A percentile compares a stretch with the other conserved stretches of the same genome.
Conservation (phyloP, 345 rosid genomes). For the Xanthoceras sorbifolium region DNA sequence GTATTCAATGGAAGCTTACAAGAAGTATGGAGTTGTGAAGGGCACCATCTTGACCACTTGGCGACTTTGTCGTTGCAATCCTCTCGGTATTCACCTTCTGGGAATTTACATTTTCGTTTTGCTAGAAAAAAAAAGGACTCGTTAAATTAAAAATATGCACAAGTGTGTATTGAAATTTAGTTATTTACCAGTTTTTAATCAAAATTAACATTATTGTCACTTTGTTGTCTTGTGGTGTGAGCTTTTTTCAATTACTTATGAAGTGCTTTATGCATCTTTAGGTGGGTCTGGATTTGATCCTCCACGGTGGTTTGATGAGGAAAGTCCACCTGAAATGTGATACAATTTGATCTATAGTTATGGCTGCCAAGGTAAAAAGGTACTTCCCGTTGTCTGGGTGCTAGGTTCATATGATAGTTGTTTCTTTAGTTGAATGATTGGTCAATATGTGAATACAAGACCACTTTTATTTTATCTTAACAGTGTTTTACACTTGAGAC, state of each 20-base stretch:
- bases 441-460: not conserved
- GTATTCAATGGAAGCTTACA: slow-evolving; percentile 92
- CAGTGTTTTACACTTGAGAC: not conserved
- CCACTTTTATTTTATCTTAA: not conserved
- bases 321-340: slow-evolving; percentile 45
- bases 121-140: not conserved
- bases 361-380: not conserved
- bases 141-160: not conserved
- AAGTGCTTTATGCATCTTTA: slow-evolving; percentile 18
- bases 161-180: not conserved
- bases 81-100: slow-evolving; percentile 53
- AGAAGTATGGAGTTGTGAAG: slow-evolving; percentile 76
- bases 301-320: slow-evolving; percentile 87
- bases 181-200: not conserved
- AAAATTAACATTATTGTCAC: not conserved
- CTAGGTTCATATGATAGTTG: not conserved
- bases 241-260: not conserved
- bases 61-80: slow-evolving; percentile 95
- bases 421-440: not conserved
- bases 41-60: slow-evolving; percentile 74
- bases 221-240: not conserved
- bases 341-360: not conserved
- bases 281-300: slow-evolving; percentile 92
- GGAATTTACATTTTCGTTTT: not conserved
- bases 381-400: not conserved